Evolutionary conservation across 2,329 filamentous ascomycete species (phyloP).

Genomic region (Diaporthe ampelina): DNA sequence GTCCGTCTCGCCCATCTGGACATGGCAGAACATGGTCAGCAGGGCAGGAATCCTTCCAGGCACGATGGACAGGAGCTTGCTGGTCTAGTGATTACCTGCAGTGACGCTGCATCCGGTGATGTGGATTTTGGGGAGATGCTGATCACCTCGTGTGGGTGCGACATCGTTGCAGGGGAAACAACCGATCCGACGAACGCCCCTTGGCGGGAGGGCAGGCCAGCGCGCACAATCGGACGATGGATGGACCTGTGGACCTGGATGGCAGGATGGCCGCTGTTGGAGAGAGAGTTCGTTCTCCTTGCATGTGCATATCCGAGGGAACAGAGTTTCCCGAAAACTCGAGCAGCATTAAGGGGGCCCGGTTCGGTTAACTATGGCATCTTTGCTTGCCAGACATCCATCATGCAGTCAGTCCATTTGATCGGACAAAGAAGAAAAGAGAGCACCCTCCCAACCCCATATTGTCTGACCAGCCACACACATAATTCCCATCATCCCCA

Average conservation of each 20-base stretch:
- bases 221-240: conserved; percentile 2
- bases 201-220: not conserved
- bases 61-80: conserved; percentile 26
- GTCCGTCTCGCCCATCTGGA: not conserved
- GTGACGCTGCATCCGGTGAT: conserved; percentile 30
- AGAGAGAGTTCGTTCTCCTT: conserved; percentile 5
- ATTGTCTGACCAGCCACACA: conserved; percentile 23
- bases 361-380: not conserved
- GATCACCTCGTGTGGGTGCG: conserved; percentile 29
- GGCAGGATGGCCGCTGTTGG: conserved; percentile 10
- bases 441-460: not conserved
- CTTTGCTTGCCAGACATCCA: not conserved
- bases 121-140: conserved; percentile 16
- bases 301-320: conserved; percentile 29
- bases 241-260: not conserved
- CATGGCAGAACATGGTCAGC: conserved; percentile 16
- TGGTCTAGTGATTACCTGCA: conserved; percentile 33
- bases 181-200: conserved; percentile 33
- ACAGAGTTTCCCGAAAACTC: not conserved
- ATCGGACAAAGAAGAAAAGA: not conserved
- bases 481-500: not conserved
- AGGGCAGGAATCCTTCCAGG: conserved; percentile 30
- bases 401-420: not conserved
- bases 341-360: not conserved
- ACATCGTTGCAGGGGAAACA: conserved; percentile 24